Base-by-base conservation (phyloP, 139 green algal genomes). In the Asterochloris erici region DNA sequence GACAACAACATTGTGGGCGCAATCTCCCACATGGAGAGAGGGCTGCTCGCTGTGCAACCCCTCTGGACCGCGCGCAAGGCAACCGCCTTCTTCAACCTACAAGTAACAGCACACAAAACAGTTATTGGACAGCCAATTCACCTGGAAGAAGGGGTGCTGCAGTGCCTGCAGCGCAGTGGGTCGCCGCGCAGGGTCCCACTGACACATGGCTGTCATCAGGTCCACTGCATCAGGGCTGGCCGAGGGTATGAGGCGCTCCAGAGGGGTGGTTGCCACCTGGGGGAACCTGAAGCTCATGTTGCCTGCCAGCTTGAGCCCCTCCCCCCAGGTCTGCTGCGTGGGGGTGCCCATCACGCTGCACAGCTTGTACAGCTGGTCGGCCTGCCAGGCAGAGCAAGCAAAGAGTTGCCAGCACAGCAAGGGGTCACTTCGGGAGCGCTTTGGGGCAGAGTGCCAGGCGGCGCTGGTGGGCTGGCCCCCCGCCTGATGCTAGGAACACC, bases 311-410 rank as follows among this genome's bases (percentile, higher is more conserved):
- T 92, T 89, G 63, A 97, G 74, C 0, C 96, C 96, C 38, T 98
- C 94, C 0, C 94, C 92, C 94, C 95, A 99, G 0, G 77, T 94
- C 73, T 91, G 74, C 54, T 83, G 63, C 0, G 89, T 98, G 70
- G 96, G 96, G 0, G 93, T 96, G 69, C 96, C 96, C 85, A 98
- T 87, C 54, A 98, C 90, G 61, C 64, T 85, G 84, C 93, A 97
- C 73, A 98, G 97, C 89, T 98, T 98, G 87, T 95, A 94, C 63
- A 99, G 93, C 91, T 98, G 92, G 73, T 99, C 96, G 1, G 92
- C 90, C 92, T 99, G 90, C 38, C 38, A 54, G 38, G 38, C 78
- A 86, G 84, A 73, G 66, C 66, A 71, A 71, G 66, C 66, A 26
- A 54, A 6, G 38, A 6, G 38, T 54, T 54, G 38, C 38, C 38